Percentiles rank a stretch among this genome's conserved stretches.
phyloP scores from a whole-genome alignment of 371 early-diverging fungal genomes.

The Lichtheimia ornata region DNA sequence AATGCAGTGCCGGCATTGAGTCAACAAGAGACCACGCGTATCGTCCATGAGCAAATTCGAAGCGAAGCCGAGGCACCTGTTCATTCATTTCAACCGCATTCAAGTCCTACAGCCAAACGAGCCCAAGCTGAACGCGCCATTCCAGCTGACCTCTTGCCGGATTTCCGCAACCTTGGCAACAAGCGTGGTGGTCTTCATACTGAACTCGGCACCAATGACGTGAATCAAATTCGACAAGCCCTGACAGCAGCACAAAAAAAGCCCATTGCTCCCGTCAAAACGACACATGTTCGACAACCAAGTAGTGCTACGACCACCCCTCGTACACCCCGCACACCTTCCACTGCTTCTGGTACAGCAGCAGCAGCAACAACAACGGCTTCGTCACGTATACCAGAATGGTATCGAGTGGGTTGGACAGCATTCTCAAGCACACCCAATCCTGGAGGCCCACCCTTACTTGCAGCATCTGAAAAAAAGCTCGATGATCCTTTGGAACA shows the following conservation, averaged over 20 bases:
- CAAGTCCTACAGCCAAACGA: constrained; percentile 21
- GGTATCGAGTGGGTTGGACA: constrained; percentile 46
- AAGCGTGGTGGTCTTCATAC: constrained; percentile 30
- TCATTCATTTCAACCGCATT: constrained; percentile 24
- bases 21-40: background rate
- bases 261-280: constrained; percentile 18
- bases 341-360: background rate
- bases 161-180: constrained; percentile 21
- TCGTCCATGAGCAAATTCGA: constrained; percentile 1
- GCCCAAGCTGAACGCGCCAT: constrained; percentile 18
- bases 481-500: constrained; percentile 22
- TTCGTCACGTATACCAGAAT: constrained; percentile 33
- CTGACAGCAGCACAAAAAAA: constrained; percentile 38
- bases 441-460: constrained; percentile 32
- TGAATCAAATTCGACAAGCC: constrained; percentile 25
- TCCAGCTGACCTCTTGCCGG: constrained; percentile 24
- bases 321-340: constrained; percentile 24
- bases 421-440: constrained; percentile 28
- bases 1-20: too few species aligned
- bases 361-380: constrained; percentile 5
- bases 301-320: constrained; percentile 6
- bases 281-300: constrained; percentile 5
- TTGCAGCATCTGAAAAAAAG: constrained; percentile 29
- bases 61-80: constrained; percentile 17
- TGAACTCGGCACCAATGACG: constrained; percentile 38